Conservation (phyloP, 2,329 filamentous ascomycete species). For the Penicillium olsonii region DNA sequence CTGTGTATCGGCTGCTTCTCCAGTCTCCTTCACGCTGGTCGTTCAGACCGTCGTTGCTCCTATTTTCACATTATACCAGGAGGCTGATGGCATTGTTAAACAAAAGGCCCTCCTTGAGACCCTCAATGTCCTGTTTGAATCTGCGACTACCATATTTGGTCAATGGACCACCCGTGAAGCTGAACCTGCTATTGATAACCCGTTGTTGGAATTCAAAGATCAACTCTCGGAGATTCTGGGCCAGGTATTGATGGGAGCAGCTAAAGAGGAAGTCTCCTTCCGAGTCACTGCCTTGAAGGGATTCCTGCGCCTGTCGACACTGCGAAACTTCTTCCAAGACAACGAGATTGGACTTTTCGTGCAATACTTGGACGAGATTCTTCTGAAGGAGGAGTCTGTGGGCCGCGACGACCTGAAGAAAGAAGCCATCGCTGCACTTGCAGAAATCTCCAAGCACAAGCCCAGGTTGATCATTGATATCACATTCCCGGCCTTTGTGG, state of each 20-base stretch:
- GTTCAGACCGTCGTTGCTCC: conserved; percentile 59
- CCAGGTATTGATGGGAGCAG: conserved; percentile 54
- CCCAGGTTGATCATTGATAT: conserved; percentile 64
- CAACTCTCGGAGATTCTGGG: conserved; percentile 57
- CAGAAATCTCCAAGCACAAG: conserved; percentile 63
- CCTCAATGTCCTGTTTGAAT: conserved; percentile 58
- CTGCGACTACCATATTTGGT: conserved; percentile 60
- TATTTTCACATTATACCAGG: conserved; percentile 62
- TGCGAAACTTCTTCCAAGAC: conserved; percentile 52
- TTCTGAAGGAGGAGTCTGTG: conserved; percentile 60
- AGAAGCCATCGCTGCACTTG: conserved; percentile 59
- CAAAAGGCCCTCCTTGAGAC: conserved; percentile 64
- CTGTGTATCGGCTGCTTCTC: conserved; percentile 57
- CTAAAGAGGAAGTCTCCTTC: conserved; percentile 55
- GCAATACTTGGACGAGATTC: conserved; percentile 61
- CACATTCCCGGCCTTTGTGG: conserved; percentile 67
- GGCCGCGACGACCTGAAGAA: conserved; percentile 60
- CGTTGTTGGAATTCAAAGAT: conserved; percentile 51
- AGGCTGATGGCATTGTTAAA: conserved; percentile 62
- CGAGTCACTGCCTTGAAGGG: conserved; percentile 51
- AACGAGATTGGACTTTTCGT: conserved; percentile 56
- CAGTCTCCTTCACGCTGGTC: conserved; percentile 56
- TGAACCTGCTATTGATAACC: conserved; percentile 42
- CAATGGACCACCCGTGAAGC: conserved; percentile 53
- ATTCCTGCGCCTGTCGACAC: conserved; percentile 47